These are phyloP conservation scores for Acer yangbiense DNA, from an alignment of 345 rosid species.

Conservation along the genomic window DNA sequence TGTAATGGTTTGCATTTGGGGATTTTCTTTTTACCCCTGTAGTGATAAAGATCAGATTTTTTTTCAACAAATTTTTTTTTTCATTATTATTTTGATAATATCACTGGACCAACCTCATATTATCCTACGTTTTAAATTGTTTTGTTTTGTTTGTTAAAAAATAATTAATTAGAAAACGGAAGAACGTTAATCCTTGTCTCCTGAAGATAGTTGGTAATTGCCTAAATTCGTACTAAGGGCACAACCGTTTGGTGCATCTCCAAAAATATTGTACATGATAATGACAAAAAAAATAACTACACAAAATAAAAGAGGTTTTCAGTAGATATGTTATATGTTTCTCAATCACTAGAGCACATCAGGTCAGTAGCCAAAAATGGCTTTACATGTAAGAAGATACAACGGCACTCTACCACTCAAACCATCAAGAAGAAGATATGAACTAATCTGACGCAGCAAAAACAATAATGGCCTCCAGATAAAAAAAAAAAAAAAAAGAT, in stretches of 20 bases:
- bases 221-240: neutral
- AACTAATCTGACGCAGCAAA: neutral
- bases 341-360: neutral
- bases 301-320: neutral
- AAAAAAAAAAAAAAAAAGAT: neutral
- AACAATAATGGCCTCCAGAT: constrained; percentile 2
- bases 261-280: neutral
- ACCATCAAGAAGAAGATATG: neutral
- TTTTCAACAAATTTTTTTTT: too few species aligned
- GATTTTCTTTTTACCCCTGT: too few species aligned
- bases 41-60: too few species aligned
- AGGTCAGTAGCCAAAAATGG: constrained; percentile 4
- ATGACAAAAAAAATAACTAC: neutral
- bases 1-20: too few species aligned
- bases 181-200: neutral
- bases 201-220: neutral
- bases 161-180: too few species aligned
- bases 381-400: constrained; percentile 13
- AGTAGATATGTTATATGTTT: neutral
- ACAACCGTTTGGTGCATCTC: neutral
- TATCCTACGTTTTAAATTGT: too few species aligned
- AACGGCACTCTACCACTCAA: constrained; percentile 1
- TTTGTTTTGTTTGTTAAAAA: too few species aligned
- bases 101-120: too few species aligned
- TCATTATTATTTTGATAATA: too few species aligned